Percentiles rank a stretch among this genome's conserved stretches.
Conservation (phyloP, 2,329 filamentous ascomycete species). For the Xylariaceae sp. region DNA sequence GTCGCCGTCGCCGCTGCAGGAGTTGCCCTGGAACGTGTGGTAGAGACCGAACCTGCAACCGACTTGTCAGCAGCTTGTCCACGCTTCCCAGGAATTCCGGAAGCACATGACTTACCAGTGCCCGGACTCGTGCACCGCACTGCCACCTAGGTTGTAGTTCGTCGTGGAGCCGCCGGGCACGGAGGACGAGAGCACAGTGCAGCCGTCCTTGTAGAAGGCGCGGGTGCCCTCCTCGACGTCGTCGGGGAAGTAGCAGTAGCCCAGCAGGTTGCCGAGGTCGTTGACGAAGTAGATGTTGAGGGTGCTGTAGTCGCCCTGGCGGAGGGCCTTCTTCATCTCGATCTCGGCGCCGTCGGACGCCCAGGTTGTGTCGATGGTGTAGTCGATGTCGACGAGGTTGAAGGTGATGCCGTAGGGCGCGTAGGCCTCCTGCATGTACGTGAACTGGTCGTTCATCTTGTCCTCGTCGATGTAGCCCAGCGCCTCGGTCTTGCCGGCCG, state of each 20-base stretch:
- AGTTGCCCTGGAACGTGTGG: conserved; percentile 37
- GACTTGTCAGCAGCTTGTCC: not conserved
- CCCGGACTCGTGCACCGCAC: conserved; percentile 33
- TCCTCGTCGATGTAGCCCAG: not conserved
- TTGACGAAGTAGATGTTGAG: conserved; percentile 7
- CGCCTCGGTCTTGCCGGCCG: not conserved
- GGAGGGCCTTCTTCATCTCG: conserved; percentile 6
- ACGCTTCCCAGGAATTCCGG: not conserved
- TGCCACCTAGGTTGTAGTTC: conserved; percentile 30
- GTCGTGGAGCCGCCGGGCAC: conserved; percentile 23
- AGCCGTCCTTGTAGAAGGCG: conserved; percentile 21
- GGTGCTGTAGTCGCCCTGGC: conserved; percentile 5
- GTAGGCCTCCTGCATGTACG: not conserved
- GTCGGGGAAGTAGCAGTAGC: conserved; percentile 6
- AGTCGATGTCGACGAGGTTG: conserved; percentile 3
- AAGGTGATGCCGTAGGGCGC: conserved; percentile 2
- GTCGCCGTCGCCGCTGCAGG: conserved; percentile 28
- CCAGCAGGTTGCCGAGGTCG: conserved; percentile 1
- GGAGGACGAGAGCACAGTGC: conserved; percentile 20
- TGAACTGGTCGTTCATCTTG: conserved; percentile 1
- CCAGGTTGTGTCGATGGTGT: conserved; percentile 4
- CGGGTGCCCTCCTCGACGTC: conserved; percentile 8
- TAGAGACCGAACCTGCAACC: conserved; percentile 27
- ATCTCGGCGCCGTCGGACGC: conserved; percentile 3
- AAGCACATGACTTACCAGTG: conserved; percentile 26